phyloP scores from a whole-genome alignment of 345 rosid genomes.

The Arabidopsis thaliana region DNA sequence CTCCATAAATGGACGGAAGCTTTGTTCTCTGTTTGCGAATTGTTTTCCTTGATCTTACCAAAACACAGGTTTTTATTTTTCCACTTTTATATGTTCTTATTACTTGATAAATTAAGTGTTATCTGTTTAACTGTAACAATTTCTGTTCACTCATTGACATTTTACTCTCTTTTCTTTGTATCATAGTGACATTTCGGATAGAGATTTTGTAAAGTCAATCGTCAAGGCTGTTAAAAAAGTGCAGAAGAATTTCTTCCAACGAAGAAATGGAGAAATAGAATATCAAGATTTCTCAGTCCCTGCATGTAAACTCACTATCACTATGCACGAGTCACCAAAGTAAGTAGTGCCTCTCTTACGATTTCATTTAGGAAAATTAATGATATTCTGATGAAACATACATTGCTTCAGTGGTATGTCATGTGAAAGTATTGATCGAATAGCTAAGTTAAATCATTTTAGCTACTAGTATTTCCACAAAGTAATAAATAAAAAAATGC shows the following conservation, averaged over 20 bases:
- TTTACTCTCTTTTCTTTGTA: too few relatives aligned
- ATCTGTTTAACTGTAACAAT: too few relatives aligned
- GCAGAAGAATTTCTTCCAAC: neutral
- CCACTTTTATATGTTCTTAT: neutral
- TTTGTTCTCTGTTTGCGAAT: neutral
- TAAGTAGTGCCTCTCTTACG: neutral
- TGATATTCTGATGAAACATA: neutral
- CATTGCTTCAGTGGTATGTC: neutral
- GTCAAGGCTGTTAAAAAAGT: neutral
- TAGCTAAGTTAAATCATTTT: neutral
- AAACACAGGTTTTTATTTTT: neutral
- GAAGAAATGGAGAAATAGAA: too few relatives aligned
- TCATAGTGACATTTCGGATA: constrained; percentile 9
- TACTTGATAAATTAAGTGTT: too few relatives aligned
- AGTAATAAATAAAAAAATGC: neutral
- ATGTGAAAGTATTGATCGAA: neutral
- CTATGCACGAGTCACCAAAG: neutral
- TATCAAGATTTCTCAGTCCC: neutral
- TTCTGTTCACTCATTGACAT: neutral
- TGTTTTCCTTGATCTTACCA: neutral
- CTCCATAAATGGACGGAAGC: neutral
- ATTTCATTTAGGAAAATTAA: neutral
- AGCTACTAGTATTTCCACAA: too few relatives aligned
- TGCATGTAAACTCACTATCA: neutral
- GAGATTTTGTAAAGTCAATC: neutral